Base-by-base conservation (phyloP, 768 basidiomycete genomes). In the Suillus clintonianus region DNA sequence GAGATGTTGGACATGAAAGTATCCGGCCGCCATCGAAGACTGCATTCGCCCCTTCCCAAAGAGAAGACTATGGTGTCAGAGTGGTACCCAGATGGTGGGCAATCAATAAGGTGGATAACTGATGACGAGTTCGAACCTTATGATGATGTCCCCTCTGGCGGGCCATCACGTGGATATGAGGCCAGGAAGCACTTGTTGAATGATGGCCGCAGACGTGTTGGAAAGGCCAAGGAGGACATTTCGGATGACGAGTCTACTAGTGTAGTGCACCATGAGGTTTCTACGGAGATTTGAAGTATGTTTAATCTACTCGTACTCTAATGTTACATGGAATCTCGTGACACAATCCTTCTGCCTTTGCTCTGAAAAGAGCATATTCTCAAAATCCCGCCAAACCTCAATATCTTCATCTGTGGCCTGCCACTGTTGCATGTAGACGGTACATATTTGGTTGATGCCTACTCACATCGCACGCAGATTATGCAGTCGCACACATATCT, bases 361-460 rank as follows among this genome's bases (percentile, higher is more conserved):
- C 17, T 42, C 42, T 7, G 4, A 42, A 4, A 42, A 42, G 4
- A 42, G 42, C 42, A 42, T 42, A 8, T 42, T 42, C 19, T 42
- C 17, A 19, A 42, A 42, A 42, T 42, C 42, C 4, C 9, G 17
- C 42, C 42, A 42, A 8, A 42, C 6, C 41, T 42, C 41, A 7
- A 19, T 19, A 8, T 42, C 17, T 42, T 42, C 42, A 0, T 42
- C 42, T 19, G 42, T 42, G 2, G 42, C 42, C 5, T 42, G 42
- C 42, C 42, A 42, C 19, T 42, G 42, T 19, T 42, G 19, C 42
- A 42, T 42, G 19, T 42, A 42, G 8, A 45, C n/a, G 6, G 59
- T 77, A 10, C 66, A 47, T 30, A 83, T 83, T 65, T 84, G 75
- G 70, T 79, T 83, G 32, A 77, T 68, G 0, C 83, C 82, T 14